Percentiles rank a stretch among this genome's conserved stretches.
These are phyloP conservation scores for Prunus mira DNA, from an alignment of 306 rosid genomes.

Conservation along the genomic window DNA sequence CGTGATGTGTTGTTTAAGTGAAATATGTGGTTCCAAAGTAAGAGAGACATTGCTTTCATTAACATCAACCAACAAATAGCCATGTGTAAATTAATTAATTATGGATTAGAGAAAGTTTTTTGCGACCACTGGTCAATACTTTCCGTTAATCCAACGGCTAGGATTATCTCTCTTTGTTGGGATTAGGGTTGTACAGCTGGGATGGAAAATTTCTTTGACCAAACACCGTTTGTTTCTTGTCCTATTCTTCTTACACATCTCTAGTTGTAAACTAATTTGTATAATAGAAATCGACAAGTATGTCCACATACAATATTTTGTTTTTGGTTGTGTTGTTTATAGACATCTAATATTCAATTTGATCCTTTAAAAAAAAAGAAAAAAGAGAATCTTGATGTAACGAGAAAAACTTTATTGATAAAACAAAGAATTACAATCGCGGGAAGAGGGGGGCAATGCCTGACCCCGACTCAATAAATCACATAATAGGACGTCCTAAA, in stretches of 20 bases:
- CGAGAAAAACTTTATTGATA: too few species aligned
- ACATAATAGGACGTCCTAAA: fast-evolving
- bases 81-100: neutral
- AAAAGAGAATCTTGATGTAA: too few species aligned
- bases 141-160: neutral
- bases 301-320: too few species aligned
- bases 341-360: too few species aligned
- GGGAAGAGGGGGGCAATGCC: too few species aligned
- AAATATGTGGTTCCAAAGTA: neutral
- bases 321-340: too few species aligned
- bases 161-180: neutral
- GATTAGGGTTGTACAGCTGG: slow-evolving; percentile 17
- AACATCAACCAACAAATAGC: neutral
- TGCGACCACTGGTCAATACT: neutral
- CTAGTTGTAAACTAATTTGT: too few species aligned
- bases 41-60: neutral
- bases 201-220: neutral
- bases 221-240: neutral
- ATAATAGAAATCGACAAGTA: too few species aligned
- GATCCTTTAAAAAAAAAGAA: too few species aligned
- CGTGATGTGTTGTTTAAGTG: slow-evolving; percentile 9
- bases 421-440: too few species aligned
- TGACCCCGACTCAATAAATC: too few species aligned
- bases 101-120: neutral
- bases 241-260: neutral